phyloP scores from a whole-genome alignment of 1,284 basidiomycete species.

The Puccinia novopanici region DNA sequence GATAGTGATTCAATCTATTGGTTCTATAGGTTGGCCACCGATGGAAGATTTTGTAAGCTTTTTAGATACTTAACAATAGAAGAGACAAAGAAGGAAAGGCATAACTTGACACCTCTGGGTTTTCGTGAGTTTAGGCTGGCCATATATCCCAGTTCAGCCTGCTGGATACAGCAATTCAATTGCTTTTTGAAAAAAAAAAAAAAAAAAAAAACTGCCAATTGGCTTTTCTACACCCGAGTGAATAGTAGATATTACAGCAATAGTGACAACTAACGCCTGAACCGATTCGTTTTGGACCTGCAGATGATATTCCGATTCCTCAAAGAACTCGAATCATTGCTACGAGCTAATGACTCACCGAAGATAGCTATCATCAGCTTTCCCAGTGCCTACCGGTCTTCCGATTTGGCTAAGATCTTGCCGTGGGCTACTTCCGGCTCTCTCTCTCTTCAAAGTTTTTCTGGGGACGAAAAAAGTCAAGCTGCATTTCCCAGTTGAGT shows the following conservation, averaged over 20 bases:
- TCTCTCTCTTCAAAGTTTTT: conserved; percentile 39
- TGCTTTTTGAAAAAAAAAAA: no score
- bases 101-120: neutral
- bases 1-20: conserved; percentile 37
- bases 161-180: neutral
- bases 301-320: conserved; percentile 45
- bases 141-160: neutral
- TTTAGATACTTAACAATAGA: neutral
- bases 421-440: conserved; percentile 34
- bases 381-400: conserved; percentile 22
- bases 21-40: conserved; percentile 39
- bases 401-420: conserved; percentile 20
- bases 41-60: conserved; percentile 22
- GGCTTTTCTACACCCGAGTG: neutral
- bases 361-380: conserved; percentile 32
- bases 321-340: conserved; percentile 9
- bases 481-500: conserved; percentile 48
- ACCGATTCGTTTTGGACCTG: neutral
- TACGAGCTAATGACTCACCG: conserved; percentile 1
- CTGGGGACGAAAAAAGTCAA: conserved; percentile 45
- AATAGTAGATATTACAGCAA: neutral
- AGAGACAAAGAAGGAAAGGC: no score
- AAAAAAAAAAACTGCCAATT: no score
- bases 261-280: neutral
- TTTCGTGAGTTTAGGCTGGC: conserved; percentile 10